A percentile compares a stretch with the other conserved stretches of the same genome.
Evolutionary conservation across 495 filamentous ascomycete species (phyloP).

Genomic region (Podospora pseudocomata): DNA sequence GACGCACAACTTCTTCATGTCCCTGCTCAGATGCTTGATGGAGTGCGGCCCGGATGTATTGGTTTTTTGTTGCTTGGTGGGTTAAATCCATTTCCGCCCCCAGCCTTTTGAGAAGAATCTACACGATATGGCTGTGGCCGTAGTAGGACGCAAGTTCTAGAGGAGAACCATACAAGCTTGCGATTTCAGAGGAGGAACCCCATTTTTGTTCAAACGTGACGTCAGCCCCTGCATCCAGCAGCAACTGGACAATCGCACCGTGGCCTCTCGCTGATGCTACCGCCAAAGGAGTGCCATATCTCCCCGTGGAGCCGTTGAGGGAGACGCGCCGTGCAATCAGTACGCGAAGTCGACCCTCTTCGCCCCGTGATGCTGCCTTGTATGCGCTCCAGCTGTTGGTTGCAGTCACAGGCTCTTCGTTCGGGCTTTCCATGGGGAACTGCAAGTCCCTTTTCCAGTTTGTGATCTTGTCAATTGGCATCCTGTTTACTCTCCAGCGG

Average conservation of each 20-base stretch:
- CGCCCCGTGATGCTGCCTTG: background rate
- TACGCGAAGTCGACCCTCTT: background rate
- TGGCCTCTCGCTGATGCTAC: background rate
- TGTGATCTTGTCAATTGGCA: background rate
- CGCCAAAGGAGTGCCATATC: background rate
- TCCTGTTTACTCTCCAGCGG: background rate
- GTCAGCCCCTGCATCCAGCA: background rate
- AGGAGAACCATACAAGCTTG: background rate
- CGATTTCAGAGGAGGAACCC: background rate
- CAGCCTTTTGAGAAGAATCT: background rate
- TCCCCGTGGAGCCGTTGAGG: background rate
- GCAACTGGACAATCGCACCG: background rate
- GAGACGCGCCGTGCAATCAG: background rate
- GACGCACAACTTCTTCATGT: background rate
- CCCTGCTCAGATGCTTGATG: background rate
- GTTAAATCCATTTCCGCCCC: background rate
- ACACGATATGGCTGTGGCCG: background rate
- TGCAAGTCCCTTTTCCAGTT: background rate
- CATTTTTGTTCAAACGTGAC: background rate
- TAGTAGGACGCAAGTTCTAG: constrained; percentile 1
- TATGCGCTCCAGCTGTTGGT: background rate
- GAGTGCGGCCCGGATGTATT: background rate
- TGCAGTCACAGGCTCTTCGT: background rate
- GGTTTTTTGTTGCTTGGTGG: background rate
- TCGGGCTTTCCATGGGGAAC: background rate